Evolutionary conservation across 2,329 filamentous ascomycete species (phyloP).

Genomic region (Sclerotinia glacialis): DNA sequence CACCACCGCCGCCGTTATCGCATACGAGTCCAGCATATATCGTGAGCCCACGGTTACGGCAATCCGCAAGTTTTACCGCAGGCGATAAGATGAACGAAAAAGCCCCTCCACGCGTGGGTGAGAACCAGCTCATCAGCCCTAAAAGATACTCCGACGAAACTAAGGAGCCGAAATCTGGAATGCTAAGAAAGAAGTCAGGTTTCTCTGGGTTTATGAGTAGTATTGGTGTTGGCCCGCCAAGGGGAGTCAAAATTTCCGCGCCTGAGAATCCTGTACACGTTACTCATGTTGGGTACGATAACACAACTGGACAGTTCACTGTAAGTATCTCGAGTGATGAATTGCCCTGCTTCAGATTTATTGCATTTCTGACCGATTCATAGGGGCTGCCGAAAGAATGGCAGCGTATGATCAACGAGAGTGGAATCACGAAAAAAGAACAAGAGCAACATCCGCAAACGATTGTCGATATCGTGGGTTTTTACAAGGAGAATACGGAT

Average conservation of each 20-base stretch:
- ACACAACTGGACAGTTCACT: conserved; percentile 92
- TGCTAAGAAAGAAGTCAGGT: conserved; percentile 79
- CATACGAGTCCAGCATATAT: conserved; percentile 53
- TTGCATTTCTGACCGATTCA: conserved; percentile 15
- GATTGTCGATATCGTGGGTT: conserved; percentile 91
- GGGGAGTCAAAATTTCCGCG: conserved; percentile 91
- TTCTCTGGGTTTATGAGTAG: conserved; percentile 87
- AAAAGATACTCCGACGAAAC: conserved; percentile 80
- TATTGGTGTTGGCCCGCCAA: conserved; percentile 74
- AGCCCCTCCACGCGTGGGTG: conserved; percentile 44
- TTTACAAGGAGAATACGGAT: conserved; percentile 93
- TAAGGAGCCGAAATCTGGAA: conserved; percentile 58
- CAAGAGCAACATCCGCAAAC: conserved; percentile 94
- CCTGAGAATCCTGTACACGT: conserved; percentile 97
- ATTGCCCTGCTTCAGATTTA: neutral
- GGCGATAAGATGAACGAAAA: conserved; percentile 51
- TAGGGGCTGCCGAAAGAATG: conserved; percentile 96
- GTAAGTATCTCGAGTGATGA: conserved; percentile 46
- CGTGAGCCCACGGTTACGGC: conserved; percentile 57
- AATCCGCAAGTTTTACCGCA: conserved; percentile 63
- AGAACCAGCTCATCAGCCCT: conserved; percentile 50
- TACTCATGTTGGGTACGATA: conserved; percentile 96
- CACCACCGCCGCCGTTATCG: conserved; percentile 47
- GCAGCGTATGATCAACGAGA: conserved; percentile 93
- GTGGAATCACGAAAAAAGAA: conserved; percentile 93